Evolutionary conservation across 768 basidiomycete species (phyloP).

Genomic region (Artomyces pyxidatus): DNA sequence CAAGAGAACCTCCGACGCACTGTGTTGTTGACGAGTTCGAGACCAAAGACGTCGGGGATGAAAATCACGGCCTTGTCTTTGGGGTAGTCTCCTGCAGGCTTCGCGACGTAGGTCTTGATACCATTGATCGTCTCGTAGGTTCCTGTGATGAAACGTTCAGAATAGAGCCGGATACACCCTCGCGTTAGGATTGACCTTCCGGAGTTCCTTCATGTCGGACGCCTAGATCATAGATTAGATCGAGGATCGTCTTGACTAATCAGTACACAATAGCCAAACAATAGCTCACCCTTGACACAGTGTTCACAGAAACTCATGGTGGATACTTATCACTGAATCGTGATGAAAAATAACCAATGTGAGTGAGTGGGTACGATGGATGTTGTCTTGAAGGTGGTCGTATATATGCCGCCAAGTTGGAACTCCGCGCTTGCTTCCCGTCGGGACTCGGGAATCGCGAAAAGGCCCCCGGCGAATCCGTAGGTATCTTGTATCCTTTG

Average conservation of each 20-base stretch:
- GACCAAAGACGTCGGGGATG: slow-evolving; percentile 32
- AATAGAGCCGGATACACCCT: neutral
- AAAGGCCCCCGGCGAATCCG: too few species aligned
- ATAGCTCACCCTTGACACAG: slow-evolving; percentile 41
- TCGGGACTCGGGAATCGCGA: too few species aligned
- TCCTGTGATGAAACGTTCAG: slow-evolving; percentile 18
- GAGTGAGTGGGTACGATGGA: too few species aligned
- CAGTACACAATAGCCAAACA: neutral
- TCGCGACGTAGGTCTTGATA: slow-evolving; percentile 33
- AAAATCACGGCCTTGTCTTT: slow-evolving; percentile 35
- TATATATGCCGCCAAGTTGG: too few species aligned
- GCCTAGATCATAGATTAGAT: slow-evolving; percentile 14
- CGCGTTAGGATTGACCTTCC: slow-evolving; percentile 20
- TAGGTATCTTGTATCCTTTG: too few species aligned
- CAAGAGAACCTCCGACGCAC: slow-evolving; percentile 10
- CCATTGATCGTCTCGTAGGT: slow-evolving; percentile 27
- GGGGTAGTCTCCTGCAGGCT: slow-evolving; percentile 30
- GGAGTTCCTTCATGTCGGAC: slow-evolving; percentile 29
- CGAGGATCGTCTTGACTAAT: too few species aligned
- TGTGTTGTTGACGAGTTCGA: slow-evolving; percentile 25
- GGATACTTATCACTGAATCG: too few species aligned
- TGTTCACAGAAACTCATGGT: slow-evolving; percentile 47
- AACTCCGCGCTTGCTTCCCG: too few species aligned
- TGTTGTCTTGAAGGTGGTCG: too few species aligned
- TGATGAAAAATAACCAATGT: too few species aligned